Conservation (phyloP, 495 filamentous ascomycete species). For the Xylaria intraflava region DNA sequence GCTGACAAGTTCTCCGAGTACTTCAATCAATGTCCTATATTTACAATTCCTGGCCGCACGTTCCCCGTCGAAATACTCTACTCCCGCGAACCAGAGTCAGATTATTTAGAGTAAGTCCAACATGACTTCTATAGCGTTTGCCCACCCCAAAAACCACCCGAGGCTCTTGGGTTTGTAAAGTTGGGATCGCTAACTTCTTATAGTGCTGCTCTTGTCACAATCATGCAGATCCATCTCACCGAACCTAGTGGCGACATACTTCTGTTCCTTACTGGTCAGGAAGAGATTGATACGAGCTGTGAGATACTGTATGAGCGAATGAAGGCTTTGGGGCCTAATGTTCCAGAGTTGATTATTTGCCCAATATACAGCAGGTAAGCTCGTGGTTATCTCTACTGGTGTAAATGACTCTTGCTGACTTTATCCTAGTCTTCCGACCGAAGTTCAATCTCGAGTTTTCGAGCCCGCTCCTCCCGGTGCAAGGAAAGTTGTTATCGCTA, state of each 20-base stretch:
- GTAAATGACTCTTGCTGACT: neutral
- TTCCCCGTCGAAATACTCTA: slow-evolving; percentile 95
- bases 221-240: slow-evolving; percentile 95
- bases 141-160: too few species aligned
- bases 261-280: slow-evolving; percentile 91
- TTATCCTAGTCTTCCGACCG: slow-evolving; percentile 39
- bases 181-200: slow-evolving; percentile 1
- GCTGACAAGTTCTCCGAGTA: slow-evolving; percentile 96
- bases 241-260: slow-evolving; percentile 90
- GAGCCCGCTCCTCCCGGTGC: slow-evolving; percentile 84
- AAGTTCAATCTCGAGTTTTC: slow-evolving; percentile 92
- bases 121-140: neutral
- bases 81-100: slow-evolving; percentile 85
- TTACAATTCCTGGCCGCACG: slow-evolving; percentile 91
- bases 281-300: slow-evolving; percentile 94
- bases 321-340: slow-evolving; percentile 86
- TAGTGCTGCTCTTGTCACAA: slow-evolving; percentile 76
- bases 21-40: slow-evolving; percentile 90
- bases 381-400: slow-evolving; percentile 61
- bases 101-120: slow-evolving; percentile 68
- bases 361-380: slow-evolving; percentile 63
- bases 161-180: neutral
- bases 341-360: slow-evolving; percentile 87
- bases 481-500: slow-evolving; percentile 94
- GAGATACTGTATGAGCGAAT: slow-evolving; percentile 92